Base-by-base conservation (phyloP, 768 basidiomycete species). In the Boletus reticulatus region DNA sequence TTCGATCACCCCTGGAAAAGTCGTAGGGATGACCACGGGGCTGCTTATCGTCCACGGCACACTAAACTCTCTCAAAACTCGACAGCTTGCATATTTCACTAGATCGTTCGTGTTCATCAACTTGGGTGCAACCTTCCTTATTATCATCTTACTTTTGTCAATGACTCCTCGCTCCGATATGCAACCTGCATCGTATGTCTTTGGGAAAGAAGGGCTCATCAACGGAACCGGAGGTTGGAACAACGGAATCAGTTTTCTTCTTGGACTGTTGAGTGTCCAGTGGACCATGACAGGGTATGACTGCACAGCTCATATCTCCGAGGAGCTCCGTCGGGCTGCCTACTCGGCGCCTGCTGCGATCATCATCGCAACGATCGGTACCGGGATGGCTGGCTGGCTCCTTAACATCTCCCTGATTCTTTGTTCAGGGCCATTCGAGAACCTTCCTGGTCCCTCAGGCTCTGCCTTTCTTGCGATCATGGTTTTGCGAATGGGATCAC, bases 321-420 rank as follows among this genome's bases (percentile, higher is more conserved):
- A 83, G 51, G 81, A 83, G 58, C 80, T 83, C 43, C 77, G 73
- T 60, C 75, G 78, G 44, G 82, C 81, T 2, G 81, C 81, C 2
- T 76, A 78, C 50, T 75, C 79, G 19, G 75, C 76, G 19, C 76
- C 76, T 36, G 69, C 66, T 22, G 76, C 80, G 6, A 78, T 79
- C 56, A 70, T 79, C 58, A 72, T 74, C 17, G 75, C 79, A 24
- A 73, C 72, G 20, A 66, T 80, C 36, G 80, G 80, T 29, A 80
- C 79, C 0, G 76, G 73, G 42, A 60, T 78, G n/a, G 64, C 79
- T 48, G 83, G 84, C 36, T 86, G 84, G 84, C 60, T 87, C n/a
- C 79, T 86, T 52, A 87, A 87, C 67, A 83, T 87, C 57, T 76
- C 77, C 4, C 67, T 86, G 42, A 72, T 86, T 11, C 73, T 86